Evolutionary conservation across 805 yeast species (phyloP).

Genomic region (Candida chauliodis): DNA sequence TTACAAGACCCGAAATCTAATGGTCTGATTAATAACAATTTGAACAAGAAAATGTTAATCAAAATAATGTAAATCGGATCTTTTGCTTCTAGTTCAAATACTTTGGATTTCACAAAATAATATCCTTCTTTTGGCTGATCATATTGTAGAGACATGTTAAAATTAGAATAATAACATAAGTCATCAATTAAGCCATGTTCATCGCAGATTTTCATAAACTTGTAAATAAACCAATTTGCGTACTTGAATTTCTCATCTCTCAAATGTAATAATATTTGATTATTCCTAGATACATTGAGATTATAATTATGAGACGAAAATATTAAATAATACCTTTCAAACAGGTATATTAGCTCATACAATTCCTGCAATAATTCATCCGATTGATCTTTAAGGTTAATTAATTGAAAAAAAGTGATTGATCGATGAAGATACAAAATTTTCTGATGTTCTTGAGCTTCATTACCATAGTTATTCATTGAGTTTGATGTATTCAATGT

Average conservation of each 20-base stretch:
- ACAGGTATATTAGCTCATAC: slow-evolving; percentile 25
- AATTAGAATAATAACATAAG: slow-evolving; percentile 10
- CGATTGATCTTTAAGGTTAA: slow-evolving; percentile 22
- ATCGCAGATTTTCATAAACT: slow-evolving; percentile 5
- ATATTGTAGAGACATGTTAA: slow-evolving; percentile 10
- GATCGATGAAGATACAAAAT: slow-evolving; percentile 24
- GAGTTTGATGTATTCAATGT: slow-evolving; percentile 14
- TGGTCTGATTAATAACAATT: slow-evolving; percentile 12
- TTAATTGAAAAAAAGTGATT: slow-evolving; percentile 29
- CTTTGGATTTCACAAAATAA: slow-evolving; percentile 3
- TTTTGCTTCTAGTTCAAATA: neutral
- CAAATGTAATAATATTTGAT: slow-evolving; percentile 11
- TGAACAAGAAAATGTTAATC: slow-evolving; percentile 12
- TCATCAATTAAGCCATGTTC: slow-evolving; percentile 6
- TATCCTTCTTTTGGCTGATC: slow-evolving; percentile 5
- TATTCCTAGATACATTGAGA: slow-evolving; percentile 10
- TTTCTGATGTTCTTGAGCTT: slow-evolving; percentile 29
- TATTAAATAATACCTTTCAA: slow-evolving; percentile 25
- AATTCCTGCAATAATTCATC: slow-evolving; percentile 25
- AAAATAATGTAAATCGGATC: slow-evolving; percentile 7
- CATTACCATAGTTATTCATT: slow-evolving; percentile 12
- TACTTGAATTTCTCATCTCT: slow-evolving; percentile 7
- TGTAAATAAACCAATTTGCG: slow-evolving; percentile 5
- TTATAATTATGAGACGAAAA: slow-evolving; percentile 14
- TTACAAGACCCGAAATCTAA: slow-evolving; percentile 8